Conservation (phyloP, 177 flowering plant genomes). For the Vitis hybrid region DNA sequence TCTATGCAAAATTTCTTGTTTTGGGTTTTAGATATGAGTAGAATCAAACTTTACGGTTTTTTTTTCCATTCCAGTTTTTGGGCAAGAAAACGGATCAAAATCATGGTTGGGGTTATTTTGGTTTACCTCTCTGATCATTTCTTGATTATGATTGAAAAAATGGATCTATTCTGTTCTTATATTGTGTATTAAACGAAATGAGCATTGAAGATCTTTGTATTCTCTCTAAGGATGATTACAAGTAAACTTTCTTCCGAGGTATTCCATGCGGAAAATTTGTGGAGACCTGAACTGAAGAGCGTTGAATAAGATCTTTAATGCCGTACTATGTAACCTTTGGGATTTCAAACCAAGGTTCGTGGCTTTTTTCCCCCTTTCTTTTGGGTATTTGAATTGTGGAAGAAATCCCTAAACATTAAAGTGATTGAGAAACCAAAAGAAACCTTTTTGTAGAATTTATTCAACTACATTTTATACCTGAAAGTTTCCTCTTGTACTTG, state of each 20-base stretch:
- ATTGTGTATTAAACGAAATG: not conserved
- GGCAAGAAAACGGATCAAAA: not conserved
- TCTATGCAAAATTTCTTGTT: not conserved
- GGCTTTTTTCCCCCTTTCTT: no score
- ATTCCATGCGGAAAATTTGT: slow-evolving; percentile 3
- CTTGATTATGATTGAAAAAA: not conserved
- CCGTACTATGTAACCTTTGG: not conserved
- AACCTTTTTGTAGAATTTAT: no score
- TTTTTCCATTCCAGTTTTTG: not conserved
- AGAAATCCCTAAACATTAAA: no score
- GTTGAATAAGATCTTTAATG: not conserved
- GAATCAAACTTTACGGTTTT: no score
- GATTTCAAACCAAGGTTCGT: no score
- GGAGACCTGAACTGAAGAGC: slow-evolving; percentile 37
- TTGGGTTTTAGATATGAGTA: not conserved
- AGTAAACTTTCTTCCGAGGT: not conserved
- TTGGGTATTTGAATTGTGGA: no score
- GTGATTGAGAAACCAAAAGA: no score
- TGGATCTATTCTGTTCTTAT: not conserved
- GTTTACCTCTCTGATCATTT: not conserved
- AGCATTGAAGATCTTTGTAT: not conserved
- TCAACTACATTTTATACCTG: no score
- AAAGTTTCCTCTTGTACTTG: no score
- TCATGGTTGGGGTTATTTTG: not conserved
- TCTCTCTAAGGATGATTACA: not conserved